Conservation (phyloP, 2,329 filamentous ascomycete species). For the Aspergillus persii region DNA sequence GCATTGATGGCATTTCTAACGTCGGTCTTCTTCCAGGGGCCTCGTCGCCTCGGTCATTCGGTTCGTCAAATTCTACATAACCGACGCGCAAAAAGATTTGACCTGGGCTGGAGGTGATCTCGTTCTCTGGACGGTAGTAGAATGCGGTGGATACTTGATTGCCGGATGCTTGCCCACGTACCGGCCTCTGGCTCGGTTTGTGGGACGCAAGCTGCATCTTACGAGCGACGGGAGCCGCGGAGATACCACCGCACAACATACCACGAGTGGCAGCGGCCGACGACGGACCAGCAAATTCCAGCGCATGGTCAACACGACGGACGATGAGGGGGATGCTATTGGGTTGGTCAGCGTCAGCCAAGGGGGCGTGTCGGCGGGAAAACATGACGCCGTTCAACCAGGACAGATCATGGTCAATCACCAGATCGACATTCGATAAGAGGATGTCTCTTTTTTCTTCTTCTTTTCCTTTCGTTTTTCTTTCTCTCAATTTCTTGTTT, state of each 20-base stretch:
- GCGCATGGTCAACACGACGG: not conserved
- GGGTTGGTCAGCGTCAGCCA: not conserved
- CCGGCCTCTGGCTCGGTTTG: constrained; percentile 20
- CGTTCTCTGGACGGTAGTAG: constrained; percentile 23
- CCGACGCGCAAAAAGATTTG: constrained; percentile 16
- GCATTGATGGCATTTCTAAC: not conserved
- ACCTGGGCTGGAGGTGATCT: constrained; percentile 18
- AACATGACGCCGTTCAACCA: not conserved
- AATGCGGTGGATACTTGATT: constrained; percentile 27
- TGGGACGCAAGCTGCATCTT: not conserved
- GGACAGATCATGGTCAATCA: not conserved
- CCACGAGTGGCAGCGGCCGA: not conserved
- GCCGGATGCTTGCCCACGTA: constrained; percentile 27
- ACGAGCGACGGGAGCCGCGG: not conserved
- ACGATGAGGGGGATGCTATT: not conserved
- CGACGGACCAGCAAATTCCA: not conserved
- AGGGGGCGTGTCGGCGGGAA: not conserved
- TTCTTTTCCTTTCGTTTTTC: not conserved
- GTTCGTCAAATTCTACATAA: constrained; percentile 24
- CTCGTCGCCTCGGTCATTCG: constrained; percentile 30
- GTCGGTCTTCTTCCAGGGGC: constrained; percentile 6
- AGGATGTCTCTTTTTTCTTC: not conserved
- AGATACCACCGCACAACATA: not conserved
- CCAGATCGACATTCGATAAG: not conserved
- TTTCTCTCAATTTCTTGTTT: not conserved